phyloP scores from a whole-genome alignment of 1,284 basidiomycete species.

The Ustilago loliicola region DNA sequence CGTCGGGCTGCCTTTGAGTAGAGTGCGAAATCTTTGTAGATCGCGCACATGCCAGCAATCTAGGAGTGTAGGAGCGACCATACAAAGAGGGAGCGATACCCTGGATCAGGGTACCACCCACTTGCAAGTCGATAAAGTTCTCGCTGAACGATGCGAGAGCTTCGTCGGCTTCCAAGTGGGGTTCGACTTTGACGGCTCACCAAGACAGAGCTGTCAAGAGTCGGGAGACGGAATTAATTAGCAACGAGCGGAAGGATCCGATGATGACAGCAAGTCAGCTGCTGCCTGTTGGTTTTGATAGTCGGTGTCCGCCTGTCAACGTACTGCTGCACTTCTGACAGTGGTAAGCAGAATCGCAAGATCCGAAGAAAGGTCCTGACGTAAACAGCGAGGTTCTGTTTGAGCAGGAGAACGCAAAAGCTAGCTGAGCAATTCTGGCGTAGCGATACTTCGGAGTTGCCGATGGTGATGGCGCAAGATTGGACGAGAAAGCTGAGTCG shows the following conservation, averaged over 20 bases:
- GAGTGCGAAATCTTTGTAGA: constrained; percentile 61
- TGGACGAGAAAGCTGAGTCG: background rate
- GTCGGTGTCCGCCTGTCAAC: no score
- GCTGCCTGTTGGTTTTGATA: background rate
- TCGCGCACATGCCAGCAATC: constrained; percentile 68
- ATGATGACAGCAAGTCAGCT: background rate
- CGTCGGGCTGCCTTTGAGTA: constrained; percentile 58
- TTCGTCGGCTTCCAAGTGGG: constrained; percentile 47
- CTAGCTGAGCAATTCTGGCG: background rate
- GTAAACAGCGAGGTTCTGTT: background rate
- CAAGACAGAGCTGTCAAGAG: constrained; percentile 14
- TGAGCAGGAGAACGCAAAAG: background rate
- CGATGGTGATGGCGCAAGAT: background rate
- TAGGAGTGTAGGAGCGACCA: constrained; percentile 61
- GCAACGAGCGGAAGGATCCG: constrained; percentile 4
- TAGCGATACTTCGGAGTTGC: background rate
- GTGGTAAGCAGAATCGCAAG: background rate
- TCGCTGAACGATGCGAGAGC: constrained; percentile 26
- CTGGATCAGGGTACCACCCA: constrained; percentile 48
- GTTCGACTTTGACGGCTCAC: constrained; percentile 26
- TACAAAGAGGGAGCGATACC: constrained; percentile 52
- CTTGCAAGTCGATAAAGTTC: constrained; percentile 36
- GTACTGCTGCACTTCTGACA: no score
- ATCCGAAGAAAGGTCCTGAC: background rate
- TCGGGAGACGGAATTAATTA: background rate